phyloP scores from a whole-genome alignment of 495 filamentous ascomycete genomes.

The Penicillium turbatum region DNA sequence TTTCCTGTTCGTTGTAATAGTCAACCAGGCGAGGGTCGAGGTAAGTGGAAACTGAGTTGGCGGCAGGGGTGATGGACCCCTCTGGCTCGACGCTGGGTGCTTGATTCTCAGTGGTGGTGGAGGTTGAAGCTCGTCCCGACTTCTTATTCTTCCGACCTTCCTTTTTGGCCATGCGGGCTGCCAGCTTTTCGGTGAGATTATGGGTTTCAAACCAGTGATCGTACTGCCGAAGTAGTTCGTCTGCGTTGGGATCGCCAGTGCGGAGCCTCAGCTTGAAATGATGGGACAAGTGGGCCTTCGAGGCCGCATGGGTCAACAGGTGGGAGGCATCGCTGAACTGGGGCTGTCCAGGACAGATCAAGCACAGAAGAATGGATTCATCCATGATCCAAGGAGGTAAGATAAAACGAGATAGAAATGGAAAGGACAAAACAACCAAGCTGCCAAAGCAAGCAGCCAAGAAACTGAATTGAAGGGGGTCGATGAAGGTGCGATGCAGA shows the following conservation, averaged over 20 bases:
- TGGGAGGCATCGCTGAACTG: slow-evolving; percentile 85
- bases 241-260: slow-evolving; percentile 49
- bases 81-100: background rate
- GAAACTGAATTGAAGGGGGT: background rate
- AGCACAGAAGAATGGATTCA: slow-evolving; percentile 65
- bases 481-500: slow-evolving; percentile 18
- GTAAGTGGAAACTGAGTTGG: slow-evolving; percentile 16
- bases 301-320: slow-evolving; percentile 79
- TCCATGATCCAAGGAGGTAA: slow-evolving; percentile 30
- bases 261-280: slow-evolving; percentile 68
- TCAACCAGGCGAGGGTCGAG: slow-evolving; percentile 36
- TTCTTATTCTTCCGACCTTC: slow-evolving; percentile 54
- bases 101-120: slow-evolving; percentile 1
- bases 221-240: slow-evolving; percentile 52
- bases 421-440: slow-evolving; percentile 7
- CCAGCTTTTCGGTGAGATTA: slow-evolving; percentile 61
- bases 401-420: slow-evolving; percentile 2
- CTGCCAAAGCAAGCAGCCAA: background rate
- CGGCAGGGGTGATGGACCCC: background rate
- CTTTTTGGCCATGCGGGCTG: slow-evolving; percentile 67
- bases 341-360: slow-evolving; percentile 70
- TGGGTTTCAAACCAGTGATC: slow-evolving; percentile 65
- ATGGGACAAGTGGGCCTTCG: slow-evolving; percentile 76
- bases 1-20: slow-evolving; percentile 7
- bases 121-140: slow-evolving; percentile 14